Conservation (phyloP, 169 alveolate species). For the Plasmodium gaboni region DNA sequence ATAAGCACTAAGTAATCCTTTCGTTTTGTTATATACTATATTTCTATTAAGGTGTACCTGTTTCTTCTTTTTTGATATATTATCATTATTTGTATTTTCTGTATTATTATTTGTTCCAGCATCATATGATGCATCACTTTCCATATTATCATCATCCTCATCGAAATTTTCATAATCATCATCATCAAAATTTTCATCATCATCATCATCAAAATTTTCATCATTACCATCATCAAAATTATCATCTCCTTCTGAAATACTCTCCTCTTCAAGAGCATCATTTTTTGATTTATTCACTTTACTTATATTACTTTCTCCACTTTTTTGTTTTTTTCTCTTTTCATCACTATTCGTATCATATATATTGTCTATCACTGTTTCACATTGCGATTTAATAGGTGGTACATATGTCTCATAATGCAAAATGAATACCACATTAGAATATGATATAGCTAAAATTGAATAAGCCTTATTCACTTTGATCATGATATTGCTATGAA, state of each 20-base stretch:
- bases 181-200: not conserved
- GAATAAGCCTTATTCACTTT: constrained; percentile 58
- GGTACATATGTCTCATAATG: constrained; percentile 67
- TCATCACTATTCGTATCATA: constrained; percentile 7
- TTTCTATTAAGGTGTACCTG: constrained; percentile 9
- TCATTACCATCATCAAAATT: constrained; percentile 12
- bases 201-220: not conserved
- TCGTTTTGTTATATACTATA: constrained; percentile 39
- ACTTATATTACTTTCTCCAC: not conserved
- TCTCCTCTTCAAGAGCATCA: not conserved
- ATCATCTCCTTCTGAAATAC: constrained; percentile 14
- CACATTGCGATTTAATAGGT: constrained; percentile 12
- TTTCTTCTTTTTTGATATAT: not conserved
- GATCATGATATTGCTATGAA: constrained; percentile 29
- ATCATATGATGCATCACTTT: not conserved
- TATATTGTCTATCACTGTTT: not conserved
- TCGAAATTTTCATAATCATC: not conserved
- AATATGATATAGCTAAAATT: constrained; percentile 47
- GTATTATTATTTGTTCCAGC: constrained; percentile 6
- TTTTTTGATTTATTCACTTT: constrained; percentile 2
- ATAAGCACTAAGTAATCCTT: constrained; percentile 41
- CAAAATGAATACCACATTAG: constrained; percentile 8
- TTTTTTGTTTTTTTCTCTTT: constrained; percentile 1
- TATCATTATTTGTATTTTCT: constrained; percentile 3
- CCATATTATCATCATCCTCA: not conserved